Base-by-base conservation (phyloP, 768 basidiomycete species). In the Mycena metata region DNA sequence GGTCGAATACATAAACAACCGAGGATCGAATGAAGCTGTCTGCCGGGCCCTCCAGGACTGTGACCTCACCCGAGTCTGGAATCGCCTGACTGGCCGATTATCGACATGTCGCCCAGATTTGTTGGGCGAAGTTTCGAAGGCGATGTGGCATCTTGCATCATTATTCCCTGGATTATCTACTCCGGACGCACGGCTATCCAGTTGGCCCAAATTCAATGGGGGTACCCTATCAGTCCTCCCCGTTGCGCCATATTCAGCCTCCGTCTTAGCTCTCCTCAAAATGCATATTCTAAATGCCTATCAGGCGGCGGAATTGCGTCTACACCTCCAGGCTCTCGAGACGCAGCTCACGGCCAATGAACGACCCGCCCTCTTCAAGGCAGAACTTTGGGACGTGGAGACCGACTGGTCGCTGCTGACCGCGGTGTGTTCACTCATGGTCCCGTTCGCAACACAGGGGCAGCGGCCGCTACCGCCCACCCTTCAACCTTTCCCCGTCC, bases 1-100 rank as follows among this genome's bases (percentile, higher is more conserved):
- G 26, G 30, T 72, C 26, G 64, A 69, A 36, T 72, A 69, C 43
- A 43, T 72, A 26, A 72, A 72, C 56, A 56, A 68, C 42, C 43
- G 70, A 16, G 45, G 45, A 8, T 51, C 19, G 2, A 62, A 63
- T 55, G 67, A 66, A 24, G 70, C 70, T 15, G 50, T 72, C 24
- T 60, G 59, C 23, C 70, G 64, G 17, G 64, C 56, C 30, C 52
- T 72, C 13, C 70, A 55, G 19, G 67, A 72, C 33, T 72, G 67
- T 43, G 30, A 72, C 41, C 59, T 72, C 8, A 72, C 70, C 2
- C 59, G 51, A 10, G 43, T 66, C 5, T 72, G 67, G 67, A 45
- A 61, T 24, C 70, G 55, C 30, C 11, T 72, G 7, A 52, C 64
- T 17, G 35, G 30, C 8, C 63, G 70, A n/a, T 49, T 72, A 33